Conservation (phyloP, 441 rosid species). For the Metrosideros polymorpha region DNA sequence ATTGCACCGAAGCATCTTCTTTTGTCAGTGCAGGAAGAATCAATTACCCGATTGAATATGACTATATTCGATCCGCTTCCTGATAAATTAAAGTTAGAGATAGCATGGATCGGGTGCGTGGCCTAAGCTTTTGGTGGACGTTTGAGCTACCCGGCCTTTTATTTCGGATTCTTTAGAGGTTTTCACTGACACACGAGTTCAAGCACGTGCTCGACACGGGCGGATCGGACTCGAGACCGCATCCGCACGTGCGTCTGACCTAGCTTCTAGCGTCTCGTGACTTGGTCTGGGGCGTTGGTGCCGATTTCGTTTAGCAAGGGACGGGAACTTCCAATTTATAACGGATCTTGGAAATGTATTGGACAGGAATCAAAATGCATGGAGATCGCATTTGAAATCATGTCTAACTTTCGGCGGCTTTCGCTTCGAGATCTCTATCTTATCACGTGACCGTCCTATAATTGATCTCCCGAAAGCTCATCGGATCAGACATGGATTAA, state of each 20-base stretch:
- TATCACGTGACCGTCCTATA: background rate
- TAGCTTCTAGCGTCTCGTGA: background rate
- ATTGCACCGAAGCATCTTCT: background rate
- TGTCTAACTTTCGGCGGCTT: background rate
- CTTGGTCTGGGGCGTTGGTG: accelerated
- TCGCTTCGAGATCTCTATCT: background rate
- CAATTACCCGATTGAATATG: background rate
- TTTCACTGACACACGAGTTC: background rate
- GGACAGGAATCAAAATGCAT: background rate
- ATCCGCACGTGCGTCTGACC: background rate
- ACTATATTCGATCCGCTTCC: background rate
- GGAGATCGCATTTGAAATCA: background rate
- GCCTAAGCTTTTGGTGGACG: background rate
- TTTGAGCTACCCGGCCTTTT: background rate
- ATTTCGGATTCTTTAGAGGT: background rate
- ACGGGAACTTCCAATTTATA: too few species aligned
- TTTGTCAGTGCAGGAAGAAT: background rate
- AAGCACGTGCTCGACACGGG: too few species aligned
- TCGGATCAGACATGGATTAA: background rate
- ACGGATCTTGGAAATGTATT: background rate
- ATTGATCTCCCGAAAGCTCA: background rate
- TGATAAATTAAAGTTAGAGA: background rate
- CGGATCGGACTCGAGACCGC: background rate
- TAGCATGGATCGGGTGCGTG: background rate
- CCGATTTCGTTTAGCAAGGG: background rate